Evolutionary conservation across 208 protist genomes (phyloP).

Genomic region (Porcisia hertigi): DNA sequence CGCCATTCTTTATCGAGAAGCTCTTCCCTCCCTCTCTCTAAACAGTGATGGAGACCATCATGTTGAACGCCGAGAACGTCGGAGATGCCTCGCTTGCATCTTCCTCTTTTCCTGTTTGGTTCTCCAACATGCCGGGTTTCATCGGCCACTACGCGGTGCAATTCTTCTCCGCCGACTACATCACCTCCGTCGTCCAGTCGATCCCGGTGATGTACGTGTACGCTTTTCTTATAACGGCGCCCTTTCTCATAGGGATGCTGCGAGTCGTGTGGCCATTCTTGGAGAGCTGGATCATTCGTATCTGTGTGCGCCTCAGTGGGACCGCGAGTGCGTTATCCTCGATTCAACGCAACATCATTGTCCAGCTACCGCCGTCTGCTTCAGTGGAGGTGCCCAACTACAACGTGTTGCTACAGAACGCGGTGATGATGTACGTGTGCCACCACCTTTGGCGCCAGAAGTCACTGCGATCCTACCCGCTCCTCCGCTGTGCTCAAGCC

Average conservation of each 20-base stretch:
- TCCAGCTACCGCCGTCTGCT: constrained; percentile 1
- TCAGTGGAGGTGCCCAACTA: constrained; percentile 3
- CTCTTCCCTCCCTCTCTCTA: no score
- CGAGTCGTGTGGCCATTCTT: constrained; percentile 27
- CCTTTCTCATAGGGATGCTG: constrained; percentile 24
- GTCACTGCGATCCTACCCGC: neutral
- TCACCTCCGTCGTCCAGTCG: neutral
- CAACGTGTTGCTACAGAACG: constrained; percentile 26
- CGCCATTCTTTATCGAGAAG: no score
- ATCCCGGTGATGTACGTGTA: constrained; percentile 2
- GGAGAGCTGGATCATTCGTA: constrained; percentile 1
- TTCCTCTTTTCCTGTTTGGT: neutral
- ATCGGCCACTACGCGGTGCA: neutral
- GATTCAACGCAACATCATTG: constrained; percentile 24
- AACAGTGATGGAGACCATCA: neutral
- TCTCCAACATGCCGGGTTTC: neutral
- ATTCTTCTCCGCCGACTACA: neutral
- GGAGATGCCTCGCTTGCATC: neutral
- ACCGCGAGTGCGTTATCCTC: neutral
- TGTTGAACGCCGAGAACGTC: neutral
- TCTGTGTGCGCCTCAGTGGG: neutral
- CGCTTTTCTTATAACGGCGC: constrained; percentile 18
- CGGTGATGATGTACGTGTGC: constrained; percentile 21
- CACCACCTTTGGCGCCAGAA: constrained; percentile 12
- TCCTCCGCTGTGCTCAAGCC: neutral